These are phyloP conservation scores for Lodderomyces jiufengensis DNA, from an alignment of 1,139 yeast species.

Conservation along the genomic window DNA sequence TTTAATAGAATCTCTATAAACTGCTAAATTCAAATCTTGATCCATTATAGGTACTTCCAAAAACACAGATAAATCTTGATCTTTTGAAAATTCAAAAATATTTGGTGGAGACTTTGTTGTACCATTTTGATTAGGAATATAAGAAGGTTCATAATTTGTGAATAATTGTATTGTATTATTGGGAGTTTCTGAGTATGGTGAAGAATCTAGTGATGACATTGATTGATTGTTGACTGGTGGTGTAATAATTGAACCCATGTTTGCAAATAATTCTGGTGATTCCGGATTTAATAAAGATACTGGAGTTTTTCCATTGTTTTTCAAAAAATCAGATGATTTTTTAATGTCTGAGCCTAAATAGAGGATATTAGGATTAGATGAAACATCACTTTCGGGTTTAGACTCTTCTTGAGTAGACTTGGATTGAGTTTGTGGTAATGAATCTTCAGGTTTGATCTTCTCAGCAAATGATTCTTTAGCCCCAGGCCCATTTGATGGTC, in stretches of 20 bases:
- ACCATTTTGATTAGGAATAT: constrained; percentile 12
- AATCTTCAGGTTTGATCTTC: too few relatives aligned
- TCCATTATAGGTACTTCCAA: constrained; percentile 12
- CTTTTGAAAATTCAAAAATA: constrained; percentile 11
- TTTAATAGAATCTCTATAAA: constrained; percentile 18
- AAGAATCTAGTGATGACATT: constrained; percentile 8
- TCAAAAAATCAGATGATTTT: too few relatives aligned
- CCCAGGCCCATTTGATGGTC: too few relatives aligned
- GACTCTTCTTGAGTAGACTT: too few relatives aligned
- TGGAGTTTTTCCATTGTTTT: background rate
- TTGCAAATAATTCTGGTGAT: constrained; percentile 2
- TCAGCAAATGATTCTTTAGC: too few relatives aligned
- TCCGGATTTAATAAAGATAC: background rate
- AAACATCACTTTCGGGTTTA: background rate
- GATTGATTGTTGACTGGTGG: constrained; percentile 5
- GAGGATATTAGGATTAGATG: background rate
- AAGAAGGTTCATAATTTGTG: constrained; percentile 8
- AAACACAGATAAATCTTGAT: constrained; percentile 9
- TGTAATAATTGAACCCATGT: constrained; percentile 1
- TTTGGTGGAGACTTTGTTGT: constrained; percentile 11
- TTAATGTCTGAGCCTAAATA: too few relatives aligned
- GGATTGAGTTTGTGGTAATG: too few relatives aligned
- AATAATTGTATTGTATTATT: constrained; percentile 11
- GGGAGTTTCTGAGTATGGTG: constrained; percentile 13
- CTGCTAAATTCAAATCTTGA: constrained; percentile 19